Conservation (phyloP, 2,329 filamentous ascomycete genomes). For the Thermothelomyces thermophilus region DNA sequence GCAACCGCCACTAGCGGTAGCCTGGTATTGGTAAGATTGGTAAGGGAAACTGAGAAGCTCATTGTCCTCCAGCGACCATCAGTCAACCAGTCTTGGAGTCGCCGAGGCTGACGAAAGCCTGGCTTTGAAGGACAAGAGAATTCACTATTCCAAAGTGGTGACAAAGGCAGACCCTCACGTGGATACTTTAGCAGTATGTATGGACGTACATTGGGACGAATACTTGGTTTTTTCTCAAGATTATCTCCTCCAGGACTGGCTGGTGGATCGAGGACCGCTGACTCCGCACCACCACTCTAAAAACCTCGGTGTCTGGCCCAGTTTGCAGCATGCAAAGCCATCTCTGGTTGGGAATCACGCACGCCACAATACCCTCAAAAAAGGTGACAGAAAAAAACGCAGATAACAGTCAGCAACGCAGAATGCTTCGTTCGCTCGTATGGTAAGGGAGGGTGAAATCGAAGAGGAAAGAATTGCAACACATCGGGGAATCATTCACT, state of each 20-base stretch:
- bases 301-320: constrained; percentile 11
- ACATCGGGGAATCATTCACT: background rate
- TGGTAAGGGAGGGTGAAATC: background rate
- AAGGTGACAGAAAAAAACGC: too few species aligned
- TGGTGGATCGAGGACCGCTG: constrained; percentile 12
- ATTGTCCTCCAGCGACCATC: background rate
- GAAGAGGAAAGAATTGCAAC: background rate
- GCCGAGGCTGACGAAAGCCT: background rate
- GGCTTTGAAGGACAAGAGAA: too few species aligned
- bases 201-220: background rate
- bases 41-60: too few species aligned
- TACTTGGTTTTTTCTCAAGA: background rate
- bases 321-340: background rate
- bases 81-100: background rate
- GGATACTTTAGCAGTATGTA: constrained; percentile 10
- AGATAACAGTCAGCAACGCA: background rate
- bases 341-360: background rate
- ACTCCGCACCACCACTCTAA: constrained; percentile 14
- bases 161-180: background rate
- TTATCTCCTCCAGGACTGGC: background rate
- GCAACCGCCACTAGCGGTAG: too few species aligned
- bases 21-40: too few species aligned
- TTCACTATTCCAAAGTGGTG: too few species aligned
- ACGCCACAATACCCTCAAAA: background rate
- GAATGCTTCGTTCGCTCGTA: background rate